Base-by-base conservation (phyloP, 2,329 filamentous ascomycete species). In the Pseudogymnoascus sp. region DNA sequence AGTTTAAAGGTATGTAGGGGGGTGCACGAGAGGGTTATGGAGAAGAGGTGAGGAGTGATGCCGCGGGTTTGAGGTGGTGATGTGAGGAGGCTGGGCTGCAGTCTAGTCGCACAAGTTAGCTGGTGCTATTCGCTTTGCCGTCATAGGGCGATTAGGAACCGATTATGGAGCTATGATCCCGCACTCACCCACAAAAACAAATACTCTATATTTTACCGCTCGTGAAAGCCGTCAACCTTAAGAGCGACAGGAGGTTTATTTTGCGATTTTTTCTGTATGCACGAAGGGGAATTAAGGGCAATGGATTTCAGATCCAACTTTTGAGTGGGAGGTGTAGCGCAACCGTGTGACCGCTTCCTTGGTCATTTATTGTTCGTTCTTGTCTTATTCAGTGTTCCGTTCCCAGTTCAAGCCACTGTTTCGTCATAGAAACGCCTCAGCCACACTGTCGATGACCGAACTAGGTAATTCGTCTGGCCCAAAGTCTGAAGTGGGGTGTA, bases 321-420 rank as follows among this genome's bases (percentile, higher is more conserved):
- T 33, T 56, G 26, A 7, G 11, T 56, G 31, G 47, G 26, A 11
- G 21, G n/a, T 50, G 42, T n/a, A 11, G 31, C 10, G 13, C 42
- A 33, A 33, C 33, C 10, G 50, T 33, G 50, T 56, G 26, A 56
- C 50, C 50, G 50, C 6, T 56, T 14, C 50, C 50, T 56, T 56
- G 50, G 29, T 56, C 29, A 56, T 56, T 56, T 56, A 56, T 56
- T 19, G 50, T 13, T 13, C 50, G 31, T 56, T 33, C 50, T 56
- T 56, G 50, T 56, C 50, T 56, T 56, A 53, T 56, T 56, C 50
- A 56, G 26, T 56, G 33, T 56, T 56, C 50, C 50, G 50, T 56
- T 56, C 50, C 29, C 50, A 56, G 50, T 56, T 33, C 50, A 56
- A 56, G 50, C 50, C 50, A 56, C 50, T 35, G 50, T 56, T 56